Evolutionary conservation across 345 rosid genomes (phyloP), one percentile per base, ranked within the genome.

Genomic region (Eucalyptus regnans): DNA sequence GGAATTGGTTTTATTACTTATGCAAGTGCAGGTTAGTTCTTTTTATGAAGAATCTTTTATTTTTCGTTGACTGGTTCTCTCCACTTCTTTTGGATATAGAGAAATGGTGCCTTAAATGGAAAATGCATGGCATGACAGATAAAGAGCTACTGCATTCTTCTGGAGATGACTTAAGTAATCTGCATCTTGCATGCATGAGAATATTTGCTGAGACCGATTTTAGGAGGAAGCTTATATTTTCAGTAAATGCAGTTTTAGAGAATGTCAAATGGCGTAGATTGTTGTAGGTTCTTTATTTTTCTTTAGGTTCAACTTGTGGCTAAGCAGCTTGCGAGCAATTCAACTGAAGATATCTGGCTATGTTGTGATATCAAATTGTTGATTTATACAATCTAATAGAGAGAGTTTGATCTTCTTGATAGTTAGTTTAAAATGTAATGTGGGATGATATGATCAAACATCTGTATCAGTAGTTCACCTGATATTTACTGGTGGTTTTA

Each of bases 1-100:
- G 99, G 99, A 89, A 98, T 98, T 90, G 99, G 99, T 52, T 98
- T 97, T 90, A 95, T 98, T 88, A 98, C 99, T 89, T 98, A 94
- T 88, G 93, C 96, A 81, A 96, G 90, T 89, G 93, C 99, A 92
- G 99, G 99, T 98, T 15, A 87, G 95, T 80, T 88, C 49, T 29
- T 87, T 87, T 17, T 68, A 37, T 44, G 33, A 54, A 86, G 86
- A 86, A 51, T 37, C 29, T 25, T 33, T 86, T 31, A 9, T 60
- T 76, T 76, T 87, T n/a, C 20, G 9, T 29, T 54, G 17, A 20
- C 87, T 41, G 37, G 44, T 17, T 56, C 25, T 81, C 41, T 50
- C 27, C n/a, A n/a, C n/a, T 89, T 86, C 14, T 14, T 31, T 27
- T 60, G n/a, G 25, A 25, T n/a, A 27, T 7, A 16, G 25, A 71